phyloP scores from a whole-genome alignment of 306 rosid species.

The Vigna trinervia region DNA sequence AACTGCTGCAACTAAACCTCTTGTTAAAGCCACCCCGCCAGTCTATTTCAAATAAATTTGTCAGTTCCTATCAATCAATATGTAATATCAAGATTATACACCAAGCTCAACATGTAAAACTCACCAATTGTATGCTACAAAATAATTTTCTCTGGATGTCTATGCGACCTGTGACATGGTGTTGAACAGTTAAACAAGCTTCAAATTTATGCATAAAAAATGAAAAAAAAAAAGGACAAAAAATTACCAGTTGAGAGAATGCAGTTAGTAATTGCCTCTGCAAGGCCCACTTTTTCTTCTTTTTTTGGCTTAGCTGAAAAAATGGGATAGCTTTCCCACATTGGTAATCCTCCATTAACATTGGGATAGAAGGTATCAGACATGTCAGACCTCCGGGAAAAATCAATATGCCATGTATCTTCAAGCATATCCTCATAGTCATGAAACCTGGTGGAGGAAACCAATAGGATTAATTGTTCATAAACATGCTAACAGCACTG shows the following conservation, averaged over 20 bases:
- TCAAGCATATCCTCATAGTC: constrained; percentile 95
- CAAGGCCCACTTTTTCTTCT: constrained; percentile 94
- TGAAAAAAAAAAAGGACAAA: constrained; percentile 34
- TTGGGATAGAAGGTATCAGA: constrained; percentile 73
- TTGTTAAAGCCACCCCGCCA: constrained; percentile 91
- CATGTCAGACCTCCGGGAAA: constrained; percentile 78
- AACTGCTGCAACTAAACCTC: constrained; percentile 81
- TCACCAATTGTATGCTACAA: constrained; percentile 95
- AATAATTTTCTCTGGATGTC: constrained; percentile 95
- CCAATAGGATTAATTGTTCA: constrained; percentile 7
- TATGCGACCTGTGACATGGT: constrained; percentile 75
- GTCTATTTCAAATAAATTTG: constrained; percentile 58
- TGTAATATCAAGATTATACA: constrained; percentile 36
- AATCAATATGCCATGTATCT: constrained; percentile 88
- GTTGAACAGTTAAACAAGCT: constrained; percentile 42
- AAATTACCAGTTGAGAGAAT: constrained; percentile 84
- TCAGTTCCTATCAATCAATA: constrained; percentile 47
- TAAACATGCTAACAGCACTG: constrained; percentile 30
- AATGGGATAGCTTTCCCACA: constrained; percentile 92
- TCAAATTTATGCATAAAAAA: constrained; percentile 38
- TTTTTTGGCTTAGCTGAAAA: constrained; percentile 78
- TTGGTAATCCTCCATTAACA: constrained; percentile 69
- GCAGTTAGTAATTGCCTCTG: constrained; percentile 89
- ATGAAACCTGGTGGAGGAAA: constrained; percentile 64
- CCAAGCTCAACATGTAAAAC: constrained; percentile 47